Percentiles rank a stretch among this genome's conserved stretches.
Conservation (phyloP, 2,329 filamentous ascomycete species). For the Paraconiothyrium sp. region DNA sequence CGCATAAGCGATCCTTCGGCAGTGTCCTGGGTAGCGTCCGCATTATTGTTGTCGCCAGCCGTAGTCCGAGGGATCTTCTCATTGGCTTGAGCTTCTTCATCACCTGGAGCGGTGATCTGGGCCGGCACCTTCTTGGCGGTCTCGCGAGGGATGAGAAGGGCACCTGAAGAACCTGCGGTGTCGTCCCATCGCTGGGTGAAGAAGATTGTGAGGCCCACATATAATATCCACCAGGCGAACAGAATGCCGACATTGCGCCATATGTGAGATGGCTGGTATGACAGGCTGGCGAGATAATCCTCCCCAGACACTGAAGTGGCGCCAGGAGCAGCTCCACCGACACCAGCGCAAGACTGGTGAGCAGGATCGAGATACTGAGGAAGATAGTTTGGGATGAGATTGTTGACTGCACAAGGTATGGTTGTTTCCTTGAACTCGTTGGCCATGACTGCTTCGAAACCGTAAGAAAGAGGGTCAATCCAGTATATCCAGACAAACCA, state of each 20-base stretch:
- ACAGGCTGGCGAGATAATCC: conserved; percentile 65
- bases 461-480: conserved; percentile 78
- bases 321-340: conserved; percentile 63
- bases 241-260: conserved; percentile 57
- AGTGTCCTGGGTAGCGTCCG: not conserved
- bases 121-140: conserved; percentile 34
- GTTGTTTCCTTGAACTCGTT: conserved; percentile 56
- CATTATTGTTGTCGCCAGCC: conserved; percentile 1
- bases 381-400: conserved; percentile 58
- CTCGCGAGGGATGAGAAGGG: conserved; percentile 68
- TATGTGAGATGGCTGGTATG: conserved; percentile 40
- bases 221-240: conserved; percentile 53
- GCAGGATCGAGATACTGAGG: conserved; percentile 54
- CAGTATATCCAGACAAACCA: conserved; percentile 70
- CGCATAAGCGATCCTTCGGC: not conserved
- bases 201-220: conserved; percentile 65
- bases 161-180: conserved; percentile 60
- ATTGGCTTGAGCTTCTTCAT: conserved; percentile 60
- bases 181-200: conserved; percentile 67
- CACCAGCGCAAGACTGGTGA: conserved; percentile 66
- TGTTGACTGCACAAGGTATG: conserved; percentile 60
- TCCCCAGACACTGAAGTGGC: conserved; percentile 64
- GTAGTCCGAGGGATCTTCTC: conserved; percentile 26
- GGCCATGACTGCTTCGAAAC: conserved; percentile 79
- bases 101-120: conserved; percentile 37